Evolutionary conservation across 257 asterid genomes (phyloP), one percentile per base, ranked within the genome.

Genomic region (Marsdenia floribunda): DNA sequence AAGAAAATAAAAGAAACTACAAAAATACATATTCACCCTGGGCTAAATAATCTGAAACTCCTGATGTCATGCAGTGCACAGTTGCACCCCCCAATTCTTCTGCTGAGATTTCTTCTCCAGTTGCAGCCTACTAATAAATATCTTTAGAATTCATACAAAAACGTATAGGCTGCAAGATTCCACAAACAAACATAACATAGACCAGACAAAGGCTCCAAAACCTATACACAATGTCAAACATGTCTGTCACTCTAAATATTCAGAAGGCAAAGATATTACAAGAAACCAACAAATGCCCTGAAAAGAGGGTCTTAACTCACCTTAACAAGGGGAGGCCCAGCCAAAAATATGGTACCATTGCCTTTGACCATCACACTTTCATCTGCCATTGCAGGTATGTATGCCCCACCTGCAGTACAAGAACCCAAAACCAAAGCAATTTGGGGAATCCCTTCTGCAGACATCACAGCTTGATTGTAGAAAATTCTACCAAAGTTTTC

Each of bases 281-380:
- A 69, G 4, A 69, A 10, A 46, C 4, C 4, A 38, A 5, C 6
- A 46, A 57, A 13, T 44, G 58, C 15, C 21, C 2, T 11, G n/a
- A 69, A 44, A 37, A 3, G 7, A 6, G 50, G 26, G 2, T 47
- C 29, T 55, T 60, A 82, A 75, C 91, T 76, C 82, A 90, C 99
- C 99, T 95, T 95, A 73, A 92, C 99, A 66, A 95, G 97, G 61
- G 99, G 99, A 82, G 99, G 99, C 55, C 99, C 99, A 71, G 99
- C 99, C 74, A 95, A 90, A 90, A 95, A 95, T 78, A 95, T 90
- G 76, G 99, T 92, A 77, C 99, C 98, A 73, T 92, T 92, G 75
- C 98, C 98, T 85, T 89, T 92, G 75, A 95, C 99, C 98, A 95
- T 95, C 63, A 95, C 98, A 26, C 98, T 95, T 84, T 92, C 98